Evolutionary conservation across 805 yeast species (phyloP).

Genomic region (Clavispora vitiphila): DNA sequence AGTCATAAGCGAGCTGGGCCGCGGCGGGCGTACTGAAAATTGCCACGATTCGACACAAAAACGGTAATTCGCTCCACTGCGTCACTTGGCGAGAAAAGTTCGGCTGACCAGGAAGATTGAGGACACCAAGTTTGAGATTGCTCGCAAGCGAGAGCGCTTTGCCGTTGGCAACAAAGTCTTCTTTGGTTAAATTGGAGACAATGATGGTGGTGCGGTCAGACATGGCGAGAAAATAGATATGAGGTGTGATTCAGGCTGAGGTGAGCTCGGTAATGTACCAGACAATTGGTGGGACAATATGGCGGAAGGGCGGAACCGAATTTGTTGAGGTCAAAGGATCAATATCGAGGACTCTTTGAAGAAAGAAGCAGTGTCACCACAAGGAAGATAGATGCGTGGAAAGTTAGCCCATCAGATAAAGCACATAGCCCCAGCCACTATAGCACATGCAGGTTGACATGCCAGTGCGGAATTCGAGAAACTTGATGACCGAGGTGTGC

Average conservation of each 20-base stretch:
- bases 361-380: too few species aligned
- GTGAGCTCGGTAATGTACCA: too few species aligned
- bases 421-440: background rate
- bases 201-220: slow-evolving; percentile 29
- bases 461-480: background rate
- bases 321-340: too few species aligned
- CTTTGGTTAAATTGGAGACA: slow-evolving; percentile 27
- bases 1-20: slow-evolving; percentile 22
- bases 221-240: too few species aligned
- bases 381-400: background rate
- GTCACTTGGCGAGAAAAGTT: slow-evolving; percentile 23
- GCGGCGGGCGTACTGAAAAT: slow-evolving; percentile 28
- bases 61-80: slow-evolving; percentile 38
- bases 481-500: too few species aligned
- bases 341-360: too few species aligned
- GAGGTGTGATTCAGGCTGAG: too few species aligned
- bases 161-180: slow-evolving; percentile 23
- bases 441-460: background rate
- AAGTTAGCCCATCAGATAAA: background rate
- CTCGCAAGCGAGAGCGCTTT: slow-evolving; percentile 28
- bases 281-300: background rate
- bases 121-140: slow-evolving; percentile 27
- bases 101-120: slow-evolving; percentile 17
- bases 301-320: too few species aligned
- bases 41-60: slow-evolving; percentile 31